Percentiles rank a stretch among this genome's conserved stretches.
phyloP scores from a whole-genome alignment of 2,329 filamentous ascomycete species.

The Verticillium alfalfae region DNA sequence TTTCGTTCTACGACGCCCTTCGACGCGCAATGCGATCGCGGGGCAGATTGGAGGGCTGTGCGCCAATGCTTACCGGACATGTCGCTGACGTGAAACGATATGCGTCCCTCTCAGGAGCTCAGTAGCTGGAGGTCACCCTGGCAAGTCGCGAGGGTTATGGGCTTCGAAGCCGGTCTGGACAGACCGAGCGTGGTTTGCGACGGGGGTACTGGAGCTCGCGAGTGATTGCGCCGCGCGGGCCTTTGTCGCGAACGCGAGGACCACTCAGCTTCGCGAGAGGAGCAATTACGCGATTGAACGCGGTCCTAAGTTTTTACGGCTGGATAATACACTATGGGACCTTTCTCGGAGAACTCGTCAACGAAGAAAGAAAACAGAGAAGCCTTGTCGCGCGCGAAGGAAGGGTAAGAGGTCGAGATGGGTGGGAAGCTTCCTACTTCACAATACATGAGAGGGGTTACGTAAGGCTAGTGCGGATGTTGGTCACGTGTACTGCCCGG shows the following conservation, averaged over 20 bases:
- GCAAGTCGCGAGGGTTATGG: not conserved
- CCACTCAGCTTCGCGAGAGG: not conserved
- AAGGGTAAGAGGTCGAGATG: not conserved
- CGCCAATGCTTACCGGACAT: conserved; percentile 29
- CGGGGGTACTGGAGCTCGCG: not conserved
- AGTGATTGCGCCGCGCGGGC: not conserved
- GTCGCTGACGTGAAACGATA: conserved; percentile 1
- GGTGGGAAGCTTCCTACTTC: not conserved
- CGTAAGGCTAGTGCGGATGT: not conserved
- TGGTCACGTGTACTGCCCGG: not conserved
- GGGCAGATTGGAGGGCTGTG: not conserved
- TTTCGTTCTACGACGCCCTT: not conserved
- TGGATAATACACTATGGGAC: not conserved
- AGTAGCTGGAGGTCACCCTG: not conserved
- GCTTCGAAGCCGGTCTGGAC: not conserved
- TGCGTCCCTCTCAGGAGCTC: not conserved
- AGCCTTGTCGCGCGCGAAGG: not conserved
- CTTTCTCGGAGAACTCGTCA: not conserved
- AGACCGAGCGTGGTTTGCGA: not conserved
- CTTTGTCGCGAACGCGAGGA: not conserved
- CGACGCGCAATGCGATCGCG: not conserved
- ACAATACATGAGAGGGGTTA: not conserved
- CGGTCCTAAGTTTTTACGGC: not conserved
- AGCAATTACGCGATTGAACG: not conserved
- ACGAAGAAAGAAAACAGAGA: not conserved